Percentiles rank a stretch among this genome's conserved stretches.
Evolutionary conservation across 139 green algal species (phyloP).

Genomic region (Micromonas pusilla): DNA sequence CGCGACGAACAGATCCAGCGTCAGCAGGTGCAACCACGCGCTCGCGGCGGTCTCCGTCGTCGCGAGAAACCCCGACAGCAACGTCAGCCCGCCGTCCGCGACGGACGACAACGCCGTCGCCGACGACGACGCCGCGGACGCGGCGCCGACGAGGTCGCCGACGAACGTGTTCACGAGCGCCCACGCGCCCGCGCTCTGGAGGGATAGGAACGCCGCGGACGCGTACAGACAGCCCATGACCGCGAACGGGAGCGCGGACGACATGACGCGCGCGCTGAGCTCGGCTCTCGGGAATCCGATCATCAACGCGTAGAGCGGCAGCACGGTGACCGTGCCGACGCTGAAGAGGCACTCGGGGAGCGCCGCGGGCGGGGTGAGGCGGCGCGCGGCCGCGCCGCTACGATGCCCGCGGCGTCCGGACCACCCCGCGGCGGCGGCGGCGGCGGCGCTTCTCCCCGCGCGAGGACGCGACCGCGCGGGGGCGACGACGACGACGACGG

Average conservation of each 20-base stretch:
- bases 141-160: neutral
- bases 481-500: neutral
- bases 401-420: no score
- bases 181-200: neutral
- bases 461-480: neutral
- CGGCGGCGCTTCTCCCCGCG: no score
- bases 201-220: neutral
- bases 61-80: conserved; percentile 27
- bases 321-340: conserved; percentile 48
- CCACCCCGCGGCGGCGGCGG: no score
- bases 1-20: conserved; percentile 72
- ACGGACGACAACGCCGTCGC: neutral
- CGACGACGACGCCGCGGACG: neutral
- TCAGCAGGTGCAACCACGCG: conserved; percentile 72
- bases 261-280: conserved; percentile 24
- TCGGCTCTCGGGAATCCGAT: conserved; percentile 38
- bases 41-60: conserved; percentile 32
- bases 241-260: neutral
- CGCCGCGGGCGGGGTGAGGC: no score
- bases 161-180: neutral
- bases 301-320: conserved; percentile 60
- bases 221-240: neutral
- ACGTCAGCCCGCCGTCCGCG: neutral
- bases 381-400: no score
- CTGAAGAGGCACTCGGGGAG: conserved; percentile 39